These are phyloP conservation scores for Mesembryanthemum crystallinum DNA, from an alignment of 148 eudicot genomes.

Conservation along the genomic window DNA sequence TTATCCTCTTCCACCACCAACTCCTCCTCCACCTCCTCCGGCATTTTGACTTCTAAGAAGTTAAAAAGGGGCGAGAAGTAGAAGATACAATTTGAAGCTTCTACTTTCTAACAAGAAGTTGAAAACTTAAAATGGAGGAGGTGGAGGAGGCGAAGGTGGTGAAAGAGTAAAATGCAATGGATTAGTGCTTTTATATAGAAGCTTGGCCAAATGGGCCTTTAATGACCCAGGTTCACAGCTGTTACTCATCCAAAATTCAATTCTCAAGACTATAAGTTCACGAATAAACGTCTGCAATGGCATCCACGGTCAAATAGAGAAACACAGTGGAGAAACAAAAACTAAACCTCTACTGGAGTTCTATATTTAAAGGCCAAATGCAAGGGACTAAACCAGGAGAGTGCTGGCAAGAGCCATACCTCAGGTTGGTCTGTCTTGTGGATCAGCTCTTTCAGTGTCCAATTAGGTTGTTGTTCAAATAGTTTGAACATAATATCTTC, in stretches of 20 bases:
- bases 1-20: no score
- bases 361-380: not conserved
- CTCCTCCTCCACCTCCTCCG: no score
- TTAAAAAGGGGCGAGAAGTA: no score
- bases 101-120: no score
- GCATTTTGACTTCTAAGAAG: no score
- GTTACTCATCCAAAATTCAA: not conserved
- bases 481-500: constrained; percentile 81
- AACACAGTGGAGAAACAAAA: not conserved
- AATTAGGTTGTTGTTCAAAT: constrained; percentile 77
- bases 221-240: not conserved
- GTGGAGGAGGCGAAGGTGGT: no score
- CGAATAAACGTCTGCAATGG: not conserved
- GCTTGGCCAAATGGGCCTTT: no score
- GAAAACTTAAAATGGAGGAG: no score
- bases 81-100: no score
- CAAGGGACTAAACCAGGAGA: not conserved
- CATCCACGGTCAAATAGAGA: not conserved
- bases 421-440: constrained; percentile 85
- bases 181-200: no score
- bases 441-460: constrained; percentile 80
- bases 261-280: not conserved
- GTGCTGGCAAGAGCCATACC: constrained; percentile 34
- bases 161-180: no score
- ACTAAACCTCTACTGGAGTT: not conserved